Percentiles rank a stretch among this genome's conserved stretches.
These are phyloP conservation scores for Pichia rugopelliculosa DNA, from an alignment of 805 yeast species.

Conservation along the genomic window DNA sequence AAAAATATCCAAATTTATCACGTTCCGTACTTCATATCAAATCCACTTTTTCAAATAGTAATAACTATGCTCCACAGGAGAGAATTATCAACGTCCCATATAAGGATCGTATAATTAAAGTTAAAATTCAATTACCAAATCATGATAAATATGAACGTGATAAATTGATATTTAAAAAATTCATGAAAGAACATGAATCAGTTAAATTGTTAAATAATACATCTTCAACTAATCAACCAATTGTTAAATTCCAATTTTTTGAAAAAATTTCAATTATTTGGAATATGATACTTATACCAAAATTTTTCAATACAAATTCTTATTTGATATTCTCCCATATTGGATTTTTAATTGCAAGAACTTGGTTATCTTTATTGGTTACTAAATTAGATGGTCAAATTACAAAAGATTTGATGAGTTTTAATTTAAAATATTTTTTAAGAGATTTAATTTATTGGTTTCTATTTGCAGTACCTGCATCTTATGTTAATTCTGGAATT, in stretches of 20 bases:
- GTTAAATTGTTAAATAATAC: not conserved
- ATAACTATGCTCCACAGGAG: conserved; percentile 8
- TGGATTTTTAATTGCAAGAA: conserved; percentile 66
- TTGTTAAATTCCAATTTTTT: conserved; percentile 50
- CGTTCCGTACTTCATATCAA: conserved; percentile 1
- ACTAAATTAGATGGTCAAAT: conserved; percentile 90
- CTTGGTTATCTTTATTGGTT: conserved; percentile 78
- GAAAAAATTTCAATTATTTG: conserved; percentile 70
- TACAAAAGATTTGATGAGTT: conserved; percentile 80
- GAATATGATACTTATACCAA: conserved; percentile 70
- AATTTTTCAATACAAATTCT: conserved; percentile 57
- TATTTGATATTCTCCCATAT: conserved; percentile 63
- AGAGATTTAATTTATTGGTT: conserved; percentile 83
- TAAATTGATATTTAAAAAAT: conserved; percentile 44
- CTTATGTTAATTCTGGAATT: conserved; percentile 86
- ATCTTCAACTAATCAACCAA: not conserved
- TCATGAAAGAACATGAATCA: conserved; percentile 26
- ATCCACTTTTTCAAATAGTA: not conserved
- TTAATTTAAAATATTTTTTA: conserved; percentile 64
- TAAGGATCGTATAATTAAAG: conserved; percentile 32
- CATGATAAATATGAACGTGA: conserved; percentile 49
- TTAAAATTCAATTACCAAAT: conserved; percentile 38
- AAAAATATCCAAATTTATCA: conserved; percentile 1
- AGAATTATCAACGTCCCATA: conserved; percentile 44
- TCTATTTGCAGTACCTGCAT: conserved; percentile 84